Percentiles rank a stretch among this genome's conserved stretches.
Conservation (phyloP, 2,329 filamentous ascomycete genomes). For the Ascochyta fabae region DNA sequence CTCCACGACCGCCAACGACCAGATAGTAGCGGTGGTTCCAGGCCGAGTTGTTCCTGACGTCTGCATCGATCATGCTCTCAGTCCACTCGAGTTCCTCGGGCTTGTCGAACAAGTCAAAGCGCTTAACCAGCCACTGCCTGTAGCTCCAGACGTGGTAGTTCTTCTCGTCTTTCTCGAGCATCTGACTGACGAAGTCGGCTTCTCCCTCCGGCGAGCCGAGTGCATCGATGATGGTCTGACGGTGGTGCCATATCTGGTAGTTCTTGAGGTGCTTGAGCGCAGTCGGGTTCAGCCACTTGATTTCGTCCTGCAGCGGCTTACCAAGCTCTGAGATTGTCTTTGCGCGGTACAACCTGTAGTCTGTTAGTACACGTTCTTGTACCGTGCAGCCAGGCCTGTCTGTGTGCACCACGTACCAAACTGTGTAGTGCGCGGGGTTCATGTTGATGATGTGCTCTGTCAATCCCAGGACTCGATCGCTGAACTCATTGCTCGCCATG, state of each 20-base stretch:
- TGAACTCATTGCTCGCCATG: slow-evolving; percentile 88
- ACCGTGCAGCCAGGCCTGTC: background rate
- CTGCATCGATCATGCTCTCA: slow-evolving; percentile 74
- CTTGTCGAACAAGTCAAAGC: slow-evolving; percentile 60
- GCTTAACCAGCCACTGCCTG: slow-evolving; percentile 76
- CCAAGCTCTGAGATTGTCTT: slow-evolving; percentile 73
- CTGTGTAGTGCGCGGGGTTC: slow-evolving; percentile 97
- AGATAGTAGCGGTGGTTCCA: slow-evolving; percentile 98
- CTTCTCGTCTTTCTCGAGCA: slow-evolving; percentile 87
- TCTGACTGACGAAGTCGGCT: slow-evolving; percentile 74
- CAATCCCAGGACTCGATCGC: slow-evolving; percentile 76
- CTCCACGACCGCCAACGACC: slow-evolving; percentile 69
- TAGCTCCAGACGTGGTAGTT: slow-evolving; percentile 99
- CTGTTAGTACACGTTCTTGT: slow-evolving; percentile 17
- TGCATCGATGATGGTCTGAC: slow-evolving; percentile 63
- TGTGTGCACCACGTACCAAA: slow-evolving; percentile 68
- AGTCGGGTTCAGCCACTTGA: slow-evolving; percentile 84
- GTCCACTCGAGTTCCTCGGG: slow-evolving; percentile 73
- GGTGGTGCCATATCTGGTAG: slow-evolving; percentile 92
- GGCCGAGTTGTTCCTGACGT: slow-evolving; percentile 94
- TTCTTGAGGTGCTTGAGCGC: slow-evolving; percentile 90
- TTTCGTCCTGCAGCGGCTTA: slow-evolving; percentile 71
- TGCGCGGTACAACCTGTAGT: slow-evolving; percentile 79
- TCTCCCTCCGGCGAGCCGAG: slow-evolving; percentile 70
- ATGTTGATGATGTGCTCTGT: slow-evolving; percentile 89